Evolutionary conservation across 2,329 filamentous ascomycete genomes (phyloP).

Genomic region (Dactylellina leptospora): DNA sequence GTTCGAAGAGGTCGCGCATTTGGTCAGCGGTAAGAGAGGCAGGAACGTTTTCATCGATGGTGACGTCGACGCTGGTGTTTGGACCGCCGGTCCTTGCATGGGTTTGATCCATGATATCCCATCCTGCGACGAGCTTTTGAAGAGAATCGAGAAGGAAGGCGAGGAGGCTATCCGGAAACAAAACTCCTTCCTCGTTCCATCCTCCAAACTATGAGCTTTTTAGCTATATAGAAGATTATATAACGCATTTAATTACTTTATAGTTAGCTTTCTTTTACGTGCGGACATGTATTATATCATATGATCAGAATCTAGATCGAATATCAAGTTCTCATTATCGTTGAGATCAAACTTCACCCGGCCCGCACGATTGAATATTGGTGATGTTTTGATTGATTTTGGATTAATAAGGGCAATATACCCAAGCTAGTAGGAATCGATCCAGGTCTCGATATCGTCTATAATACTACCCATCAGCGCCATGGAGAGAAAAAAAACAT

Average conservation of each 20-base stretch:
- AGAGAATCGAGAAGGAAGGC: slow-evolving; percentile 80
- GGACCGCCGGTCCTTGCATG: slow-evolving; percentile 97
- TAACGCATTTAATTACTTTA: background rate
- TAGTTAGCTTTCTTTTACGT: slow-evolving; percentile 1
- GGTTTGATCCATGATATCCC: slow-evolving; percentile 85
- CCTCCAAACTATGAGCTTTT: slow-evolving; percentile 67
- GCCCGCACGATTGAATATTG: background rate
- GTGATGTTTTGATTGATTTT: slow-evolving; percentile 3
- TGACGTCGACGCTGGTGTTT: slow-evolving; percentile 89
- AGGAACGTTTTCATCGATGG: slow-evolving; percentile 91
- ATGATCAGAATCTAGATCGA: slow-evolving; percentile 5
- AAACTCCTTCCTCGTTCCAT: slow-evolving; percentile 66
- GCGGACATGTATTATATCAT: slow-evolving; percentile 25
- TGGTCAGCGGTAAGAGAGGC: slow-evolving; percentile 88
- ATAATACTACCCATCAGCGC: slow-evolving; percentile 5
- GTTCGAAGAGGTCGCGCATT: slow-evolving; percentile 86
- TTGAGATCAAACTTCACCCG: background rate
- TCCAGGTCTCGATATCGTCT: slow-evolving; percentile 8
- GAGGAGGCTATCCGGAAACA: slow-evolving; percentile 71
- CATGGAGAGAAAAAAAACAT: slow-evolving; percentile 16
- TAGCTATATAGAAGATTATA: slow-evolving; percentile 9
- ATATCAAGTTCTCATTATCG: background rate
- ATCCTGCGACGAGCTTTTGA: slow-evolving; percentile 74
- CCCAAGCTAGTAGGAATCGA: slow-evolving; percentile 10
- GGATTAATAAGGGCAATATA: slow-evolving; percentile 5